Evolutionary conservation across 768 basidiomycete genomes (phyloP), one percentile per base, ranked within the genome.

Genomic region (Amanita jacksonii): DNA sequence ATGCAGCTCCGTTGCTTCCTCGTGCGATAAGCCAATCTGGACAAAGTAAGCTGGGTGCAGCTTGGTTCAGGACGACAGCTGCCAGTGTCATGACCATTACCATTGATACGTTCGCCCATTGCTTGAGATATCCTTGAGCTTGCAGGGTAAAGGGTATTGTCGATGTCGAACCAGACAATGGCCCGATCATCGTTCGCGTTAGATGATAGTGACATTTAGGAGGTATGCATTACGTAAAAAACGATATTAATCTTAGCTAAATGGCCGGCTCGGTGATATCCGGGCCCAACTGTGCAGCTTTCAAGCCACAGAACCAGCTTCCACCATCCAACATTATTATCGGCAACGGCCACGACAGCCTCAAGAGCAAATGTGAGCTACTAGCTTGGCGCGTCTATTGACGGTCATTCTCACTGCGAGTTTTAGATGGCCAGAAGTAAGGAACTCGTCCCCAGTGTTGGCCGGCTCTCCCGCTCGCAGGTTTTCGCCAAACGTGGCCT

Each of bases 121-220:
- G 74, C 79, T 49, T 84, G 76, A 3, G 81, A 78, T 41, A 91
- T 85, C 58, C 71, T 77, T 15, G 78, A 68, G 52, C 73, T 80
- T 0, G 84, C 76, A 6, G 86, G 85, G 59, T 91, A 92, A 12
- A 92, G 70, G 2, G 87, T 89, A 54, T 92, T 90, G 61, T 91
- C 89, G 47, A 91, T 86, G 56, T 90, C 88, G 48, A 91, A 77
- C 75, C 80, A 90, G 40, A 87, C 69, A 38, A 88, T 62, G 49
- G 61, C 61, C 10, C 79, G 75, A 30, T 74, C 69, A 67, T 85
- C 83, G 13, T 35, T 15, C 15, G 19, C 22, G 20, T 23, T 37
- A 20, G 30, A 10, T 13, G 35, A 8, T 33, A 34, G 33, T 34
- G 16, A 18, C 16, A 24, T 25, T 22, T 28, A 18, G 46, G 27